Percentiles rank a stretch among this genome's conserved stretches.
phyloP scores from a whole-genome alignment of 1,139 yeast species.

The Taphrina sp. region DNA sequence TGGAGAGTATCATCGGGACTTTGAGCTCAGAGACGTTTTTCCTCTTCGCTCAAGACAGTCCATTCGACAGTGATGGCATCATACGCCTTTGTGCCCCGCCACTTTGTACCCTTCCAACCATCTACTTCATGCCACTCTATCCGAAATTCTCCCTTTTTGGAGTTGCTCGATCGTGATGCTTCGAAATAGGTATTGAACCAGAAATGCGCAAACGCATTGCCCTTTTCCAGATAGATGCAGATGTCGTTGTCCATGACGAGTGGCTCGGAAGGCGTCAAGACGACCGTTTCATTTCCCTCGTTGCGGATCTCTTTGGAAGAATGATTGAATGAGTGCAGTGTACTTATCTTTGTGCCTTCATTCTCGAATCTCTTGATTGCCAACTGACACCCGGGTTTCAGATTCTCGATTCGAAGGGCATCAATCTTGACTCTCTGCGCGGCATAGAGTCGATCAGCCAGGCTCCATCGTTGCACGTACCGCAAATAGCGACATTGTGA shows the following conservation, averaged over 20 bases:
- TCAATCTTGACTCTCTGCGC: conserved; percentile 40
- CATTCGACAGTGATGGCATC: conserved; percentile 51
- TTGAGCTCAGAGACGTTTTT: too few species aligned
- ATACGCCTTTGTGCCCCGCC: conserved; percentile 57
- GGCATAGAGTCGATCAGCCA: conserved; percentile 38
- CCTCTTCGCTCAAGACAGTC: too few species aligned
- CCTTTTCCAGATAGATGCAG: conserved; percentile 36
- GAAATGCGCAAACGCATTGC: conserved; percentile 36
- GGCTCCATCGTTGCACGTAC: conserved; percentile 54
- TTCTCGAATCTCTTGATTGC: conserved; percentile 39
- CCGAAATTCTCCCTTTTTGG: conserved; percentile 39
- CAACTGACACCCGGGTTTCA: conserved; percentile 41
- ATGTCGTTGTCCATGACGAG: conserved; percentile 36
- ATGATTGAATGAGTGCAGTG: conserved; percentile 39
- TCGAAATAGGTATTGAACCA: conserved; percentile 47
- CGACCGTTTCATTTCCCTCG: conserved; percentile 3
- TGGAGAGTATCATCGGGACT: too few species aligned
- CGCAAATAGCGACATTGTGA: conserved; percentile 67
- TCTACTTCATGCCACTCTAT: conserved; percentile 62
- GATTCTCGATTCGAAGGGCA: conserved; percentile 41
- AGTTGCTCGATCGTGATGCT: conserved; percentile 34
- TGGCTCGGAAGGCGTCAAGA: conserved; percentile 15
- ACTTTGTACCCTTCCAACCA: conserved; percentile 63
- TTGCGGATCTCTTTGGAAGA: background rate
- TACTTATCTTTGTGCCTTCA: conserved; percentile 37